Conservation (phyloP, 106 monocot species). For the Dactylorhiza incarnata region DNA sequence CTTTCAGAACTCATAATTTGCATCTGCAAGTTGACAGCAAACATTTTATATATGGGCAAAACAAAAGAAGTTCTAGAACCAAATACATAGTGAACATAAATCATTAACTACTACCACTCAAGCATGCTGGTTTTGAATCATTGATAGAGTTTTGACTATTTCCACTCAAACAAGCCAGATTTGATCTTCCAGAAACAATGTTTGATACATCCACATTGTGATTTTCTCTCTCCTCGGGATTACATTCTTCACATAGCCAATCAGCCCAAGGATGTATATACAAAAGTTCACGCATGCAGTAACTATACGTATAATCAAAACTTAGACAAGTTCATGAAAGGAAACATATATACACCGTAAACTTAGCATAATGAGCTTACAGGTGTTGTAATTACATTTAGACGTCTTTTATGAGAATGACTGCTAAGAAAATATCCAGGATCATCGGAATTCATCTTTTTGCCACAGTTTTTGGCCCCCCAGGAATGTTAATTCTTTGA, state of each 20-base stretch:
- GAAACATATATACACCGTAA: not conserved
- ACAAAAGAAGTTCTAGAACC: not conserved
- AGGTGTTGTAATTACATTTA: no score
- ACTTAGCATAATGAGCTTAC: conserved; percentile 24
- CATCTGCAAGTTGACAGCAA: no score
- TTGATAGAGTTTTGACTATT: conserved; percentile 24
- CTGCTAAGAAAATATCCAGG: no score
- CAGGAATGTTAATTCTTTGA: no score
- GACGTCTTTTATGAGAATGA: no score
- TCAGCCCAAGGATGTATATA: conserved; percentile 77
- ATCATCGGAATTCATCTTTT: no score
- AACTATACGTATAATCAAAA: conserved; percentile 32
- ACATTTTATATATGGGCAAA: not conserved
- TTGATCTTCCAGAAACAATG: conserved; percentile 11
- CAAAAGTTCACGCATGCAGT: conserved; percentile 76
- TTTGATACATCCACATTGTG: conserved; percentile 27
- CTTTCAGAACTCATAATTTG: no score
- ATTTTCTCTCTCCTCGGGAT: conserved; percentile 29
- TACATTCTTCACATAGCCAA: conserved; percentile 94
- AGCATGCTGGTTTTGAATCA: conserved; percentile 11
- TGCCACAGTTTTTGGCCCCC: no score
- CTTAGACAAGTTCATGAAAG: not conserved
- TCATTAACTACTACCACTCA: conserved; percentile 17
- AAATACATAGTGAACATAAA: not conserved
- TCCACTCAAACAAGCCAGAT: conserved; percentile 13